Evolutionary conservation across 768 basidiomycete genomes (phyloP), one percentile per base, ranked within the genome.

Genomic region (Chalciporus chontae): DNA sequence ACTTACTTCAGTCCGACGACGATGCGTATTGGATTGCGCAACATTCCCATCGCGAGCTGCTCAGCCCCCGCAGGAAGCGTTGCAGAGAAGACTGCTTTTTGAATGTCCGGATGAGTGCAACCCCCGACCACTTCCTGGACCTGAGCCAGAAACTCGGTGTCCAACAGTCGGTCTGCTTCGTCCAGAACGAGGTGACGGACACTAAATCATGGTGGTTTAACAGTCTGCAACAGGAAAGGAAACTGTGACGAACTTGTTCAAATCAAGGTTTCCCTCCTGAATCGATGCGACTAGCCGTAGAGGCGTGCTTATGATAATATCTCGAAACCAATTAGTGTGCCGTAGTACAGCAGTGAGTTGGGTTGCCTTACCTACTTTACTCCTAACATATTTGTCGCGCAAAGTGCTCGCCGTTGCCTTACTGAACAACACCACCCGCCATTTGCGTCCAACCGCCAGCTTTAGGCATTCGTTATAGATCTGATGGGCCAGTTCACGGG

Each of bases 1-100:
- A 58, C 90, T 57, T 53, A 94, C 94, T 97, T 99, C 42, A 95
- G 73, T 31, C 96, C 96, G 24, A 97, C 94, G n/a, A 98, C 91
- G 10, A 97, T 82, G 9, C 96, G 83, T 45, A 97, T 84, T 4
- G 93, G 91, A 61, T 95, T 82, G 5, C 75, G 76, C 27, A 98
- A 75, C 77, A 94, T 88, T 19, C 77, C 77, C 80, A 93, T 84
- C 0, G 93, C 93, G 23, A 93, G 71, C 60, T 86, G 89, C 67
- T 99, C 96, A 1, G 81, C 86, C 9, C 84, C 81, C 10, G 90
- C 84, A 15, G 95, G 95, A 39, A 99, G 80, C 0, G 96, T 99
- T 1, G 96, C 96, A 58, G 91, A 94, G 67, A 98, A 93, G 17
- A 97, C 84, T 2, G 88, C 87, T 60, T 93, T 96, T 64, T 91